Percentiles rank a stretch among this genome's conserved stretches.
These are phyloP conservation scores for Alternaria angustiovoidea DNA, from an alignment of 2,329 filamentous ascomycete species.

Conservation along the genomic window DNA sequence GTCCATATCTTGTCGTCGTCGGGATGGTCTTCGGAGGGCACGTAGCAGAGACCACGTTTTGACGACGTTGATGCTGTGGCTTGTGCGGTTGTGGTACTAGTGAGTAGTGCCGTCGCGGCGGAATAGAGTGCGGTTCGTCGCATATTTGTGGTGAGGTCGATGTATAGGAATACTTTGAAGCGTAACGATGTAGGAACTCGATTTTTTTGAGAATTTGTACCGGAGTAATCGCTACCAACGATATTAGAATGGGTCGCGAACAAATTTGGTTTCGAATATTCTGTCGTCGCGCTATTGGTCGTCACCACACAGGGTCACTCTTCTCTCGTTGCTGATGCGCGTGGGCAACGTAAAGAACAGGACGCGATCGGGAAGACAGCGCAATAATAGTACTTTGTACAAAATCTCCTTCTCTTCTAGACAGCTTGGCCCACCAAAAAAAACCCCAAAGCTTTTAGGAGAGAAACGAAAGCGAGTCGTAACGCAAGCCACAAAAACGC, in stretches of 20 bases:
- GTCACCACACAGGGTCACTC: not conserved
- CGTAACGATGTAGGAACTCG: not conserved
- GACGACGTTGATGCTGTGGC: slow-evolving; percentile 55
- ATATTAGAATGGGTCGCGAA: not conserved
- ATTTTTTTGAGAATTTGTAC: not conserved
- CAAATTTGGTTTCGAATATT: not conserved
- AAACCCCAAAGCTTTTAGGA: not conserved
- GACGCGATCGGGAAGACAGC: not conserved
- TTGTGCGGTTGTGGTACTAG: slow-evolving; percentile 22
- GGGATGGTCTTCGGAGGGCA: slow-evolving; percentile 63
- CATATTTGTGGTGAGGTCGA: slow-evolving; percentile 8
- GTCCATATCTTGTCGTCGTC: slow-evolving; percentile 73
- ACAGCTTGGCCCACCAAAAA: not conserved
- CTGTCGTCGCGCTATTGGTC: not conserved
- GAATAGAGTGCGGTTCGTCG: slow-evolving; percentile 6
- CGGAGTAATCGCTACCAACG: not conserved
- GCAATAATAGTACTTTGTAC: not conserved
- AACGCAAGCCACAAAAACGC: slow-evolving; percentile 7
- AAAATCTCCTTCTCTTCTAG: not conserved
- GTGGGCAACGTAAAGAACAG: not conserved
- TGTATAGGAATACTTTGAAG: not conserved
- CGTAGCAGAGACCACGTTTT: slow-evolving; percentile 78
- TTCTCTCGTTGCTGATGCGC: not conserved
- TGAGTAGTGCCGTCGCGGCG: slow-evolving; percentile 11
- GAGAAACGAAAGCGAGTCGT: slow-evolving; percentile 1